A percentile compares a stretch with the other conserved stretches of the same genome.
phyloP scores from a whole-genome alignment of 1,284 basidiomycete genomes.

The Sporisorium exsertum region DNA sequence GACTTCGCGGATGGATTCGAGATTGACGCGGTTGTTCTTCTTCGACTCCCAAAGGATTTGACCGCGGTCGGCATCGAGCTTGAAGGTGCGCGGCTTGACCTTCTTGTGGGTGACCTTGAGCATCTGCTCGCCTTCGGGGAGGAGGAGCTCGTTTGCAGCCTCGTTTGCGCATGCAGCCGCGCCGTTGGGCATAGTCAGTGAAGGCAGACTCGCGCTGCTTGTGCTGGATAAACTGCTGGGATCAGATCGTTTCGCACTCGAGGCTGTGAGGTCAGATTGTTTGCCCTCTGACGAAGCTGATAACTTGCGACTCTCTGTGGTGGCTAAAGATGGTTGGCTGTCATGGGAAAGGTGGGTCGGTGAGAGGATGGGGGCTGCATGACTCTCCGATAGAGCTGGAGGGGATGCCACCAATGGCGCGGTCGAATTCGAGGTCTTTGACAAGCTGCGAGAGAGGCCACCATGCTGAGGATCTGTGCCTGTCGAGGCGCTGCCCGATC shows the following conservation, averaged over 20 bases:
- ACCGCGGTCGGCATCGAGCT: slow-evolving; percentile 81
- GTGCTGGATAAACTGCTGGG: background rate
- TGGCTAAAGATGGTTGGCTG: background rate
- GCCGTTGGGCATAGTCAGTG: background rate
- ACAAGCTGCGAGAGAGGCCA: slow-evolving; percentile 18
- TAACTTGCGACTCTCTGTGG: background rate
- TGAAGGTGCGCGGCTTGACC: slow-evolving; percentile 80
- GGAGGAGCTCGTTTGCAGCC: slow-evolving; percentile 12
- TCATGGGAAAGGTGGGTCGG: background rate
- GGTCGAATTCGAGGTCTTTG: slow-evolving; percentile 3
- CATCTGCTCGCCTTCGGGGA: slow-evolving; percentile 73
- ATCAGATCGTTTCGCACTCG: background rate
- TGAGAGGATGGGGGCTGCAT: background rate
- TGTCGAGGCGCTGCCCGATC: slow-evolving; percentile 20
- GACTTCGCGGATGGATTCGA: slow-evolving; percentile 91
- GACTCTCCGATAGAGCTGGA: slow-evolving; percentile 9
- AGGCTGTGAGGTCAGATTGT: background rate
- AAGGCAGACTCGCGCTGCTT: background rate
- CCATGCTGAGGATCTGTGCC: background rate
- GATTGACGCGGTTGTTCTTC: slow-evolving; percentile 79
- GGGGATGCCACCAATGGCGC: slow-evolving; percentile 17
- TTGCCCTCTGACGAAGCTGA: background rate
- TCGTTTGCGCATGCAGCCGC: background rate
- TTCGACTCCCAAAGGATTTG: slow-evolving; percentile 87
- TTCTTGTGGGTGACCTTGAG: slow-evolving; percentile 89